These are phyloP conservation scores for Haplosporangium sp. DNA, from an alignment of 371 early-diverging fungal species.

Conservation along the genomic window DNA sequence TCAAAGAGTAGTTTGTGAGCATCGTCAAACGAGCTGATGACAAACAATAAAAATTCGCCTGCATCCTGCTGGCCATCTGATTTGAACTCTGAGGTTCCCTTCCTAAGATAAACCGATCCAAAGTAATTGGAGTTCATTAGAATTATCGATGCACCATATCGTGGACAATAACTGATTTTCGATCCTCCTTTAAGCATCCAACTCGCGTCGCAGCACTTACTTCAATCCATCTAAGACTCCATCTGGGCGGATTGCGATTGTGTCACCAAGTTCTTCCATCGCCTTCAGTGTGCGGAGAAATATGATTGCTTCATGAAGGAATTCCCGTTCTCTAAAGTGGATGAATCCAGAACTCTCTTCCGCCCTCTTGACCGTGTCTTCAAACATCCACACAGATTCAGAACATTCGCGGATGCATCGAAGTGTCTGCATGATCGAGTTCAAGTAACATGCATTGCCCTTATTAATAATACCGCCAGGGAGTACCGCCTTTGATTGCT, in stretches of 20 bases:
- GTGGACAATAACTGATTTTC: not conserved
- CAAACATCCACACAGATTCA: constrained; percentile 16
- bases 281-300: no score
- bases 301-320: no score
- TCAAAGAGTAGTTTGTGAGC: constrained; percentile 12
- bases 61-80: constrained; percentile 47
- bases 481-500: constrained; percentile 14
- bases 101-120: constrained; percentile 4
- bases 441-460: constrained; percentile 47
- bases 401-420: constrained; percentile 27
- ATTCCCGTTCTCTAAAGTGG: no score
- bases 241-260: no score
- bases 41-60: constrained; percentile 43
- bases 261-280: no score
- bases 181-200: no score
- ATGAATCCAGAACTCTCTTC: not conserved
- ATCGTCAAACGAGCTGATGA: constrained; percentile 41
- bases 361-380: constrained; percentile 21
- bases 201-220: no score
- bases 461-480: constrained; percentile 42
- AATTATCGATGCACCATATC: not conserved
- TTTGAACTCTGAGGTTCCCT: constrained; percentile 37
- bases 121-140: no score
- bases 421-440: constrained; percentile 39
- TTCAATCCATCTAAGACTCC: no score